A percentile compares a stretch with the other conserved stretches of the same genome.
These are phyloP conservation scores for Suillus paluster DNA, from an alignment of 768 basidiomycete species.

Conservation along the genomic window DNA sequence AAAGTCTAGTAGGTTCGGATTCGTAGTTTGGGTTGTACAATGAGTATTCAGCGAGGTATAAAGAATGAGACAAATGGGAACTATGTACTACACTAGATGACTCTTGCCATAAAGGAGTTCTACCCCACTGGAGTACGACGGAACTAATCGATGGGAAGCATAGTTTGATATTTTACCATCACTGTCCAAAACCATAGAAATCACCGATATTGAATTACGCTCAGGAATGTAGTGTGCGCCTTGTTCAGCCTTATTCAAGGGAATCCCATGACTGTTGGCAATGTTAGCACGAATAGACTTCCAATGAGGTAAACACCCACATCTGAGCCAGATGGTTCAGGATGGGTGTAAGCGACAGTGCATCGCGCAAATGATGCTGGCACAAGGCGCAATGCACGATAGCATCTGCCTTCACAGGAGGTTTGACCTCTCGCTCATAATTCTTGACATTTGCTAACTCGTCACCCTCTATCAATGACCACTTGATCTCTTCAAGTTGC, in stretches of 20 bases:
- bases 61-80: background rate
- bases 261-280: background rate
- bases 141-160: background rate
- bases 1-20: background rate
- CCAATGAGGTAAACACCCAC: background rate
- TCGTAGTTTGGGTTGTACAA: background rate
- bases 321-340: background rate
- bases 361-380: constrained; percentile 6
- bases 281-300: background rate
- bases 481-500: background rate
- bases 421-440: background rate
- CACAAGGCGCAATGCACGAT: constrained; percentile 1
- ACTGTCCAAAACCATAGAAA: background rate
- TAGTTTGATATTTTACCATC: background rate
- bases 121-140: constrained; percentile 1
- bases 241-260: background rate
- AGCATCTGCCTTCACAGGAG: background rate
- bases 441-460: background rate
- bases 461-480: constrained; percentile 1
- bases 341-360: background rate
- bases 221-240: constrained; percentile 1
- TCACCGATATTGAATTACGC: background rate
- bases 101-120: background rate
- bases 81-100: background rate
- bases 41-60: background rate